Conservation (phyloP, 192 early-diverging fungal species). For the Mortierella antarctica region DNA sequence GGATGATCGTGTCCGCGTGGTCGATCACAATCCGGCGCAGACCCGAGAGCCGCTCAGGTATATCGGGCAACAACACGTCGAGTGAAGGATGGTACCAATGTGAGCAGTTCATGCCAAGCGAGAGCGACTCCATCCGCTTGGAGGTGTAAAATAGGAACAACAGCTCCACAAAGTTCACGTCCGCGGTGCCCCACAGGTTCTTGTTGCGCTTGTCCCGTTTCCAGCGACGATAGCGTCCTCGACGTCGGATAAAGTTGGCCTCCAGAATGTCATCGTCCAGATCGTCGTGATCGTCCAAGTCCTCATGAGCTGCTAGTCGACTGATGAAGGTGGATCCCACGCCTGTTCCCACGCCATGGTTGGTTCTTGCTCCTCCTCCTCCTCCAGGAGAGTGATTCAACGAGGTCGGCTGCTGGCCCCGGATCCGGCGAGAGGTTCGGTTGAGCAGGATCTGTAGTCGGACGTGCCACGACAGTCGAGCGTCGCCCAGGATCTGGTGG, state of each 20-base stretch:
- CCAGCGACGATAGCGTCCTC: slow-evolving; percentile 16
- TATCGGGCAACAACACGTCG: slow-evolving; percentile 23
- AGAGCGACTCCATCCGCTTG: slow-evolving; percentile 15
- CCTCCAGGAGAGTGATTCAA: not conserved
- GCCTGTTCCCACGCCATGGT: too few species aligned
- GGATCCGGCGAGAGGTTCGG: slow-evolving; percentile 16
- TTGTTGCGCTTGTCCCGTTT: slow-evolving; percentile 25
- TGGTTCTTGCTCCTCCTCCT: not conserved
- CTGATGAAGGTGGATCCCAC: not conserved
- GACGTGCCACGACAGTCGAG: slow-evolving; percentile 24
- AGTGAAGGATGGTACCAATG: slow-evolving; percentile 45
- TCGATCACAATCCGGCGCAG: slow-evolving; percentile 34
- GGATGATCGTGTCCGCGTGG: slow-evolving; percentile 28
- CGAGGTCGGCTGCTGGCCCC: slow-evolving; percentile 8
- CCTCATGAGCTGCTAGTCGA: not conserved
- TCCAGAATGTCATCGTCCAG: slow-evolving; percentile 14
- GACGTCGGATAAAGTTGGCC: not conserved
- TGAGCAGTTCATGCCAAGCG: slow-evolving; percentile 34
- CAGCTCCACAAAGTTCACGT: slow-evolving; percentile 32
- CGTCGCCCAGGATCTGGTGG: slow-evolving; percentile 31
- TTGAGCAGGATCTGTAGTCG: slow-evolving; percentile 22
- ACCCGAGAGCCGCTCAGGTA: slow-evolving; percentile 32
- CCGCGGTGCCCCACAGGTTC: slow-evolving; percentile 23
- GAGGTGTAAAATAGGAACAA: slow-evolving; percentile 34
- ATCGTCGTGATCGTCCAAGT: slow-evolving; percentile 5